Percentiles rank a stretch among this genome's conserved stretches.
These are phyloP conservation scores for Torulaspora quercuum DNA, from an alignment of 805 yeast species.

Conservation along the genomic window DNA sequence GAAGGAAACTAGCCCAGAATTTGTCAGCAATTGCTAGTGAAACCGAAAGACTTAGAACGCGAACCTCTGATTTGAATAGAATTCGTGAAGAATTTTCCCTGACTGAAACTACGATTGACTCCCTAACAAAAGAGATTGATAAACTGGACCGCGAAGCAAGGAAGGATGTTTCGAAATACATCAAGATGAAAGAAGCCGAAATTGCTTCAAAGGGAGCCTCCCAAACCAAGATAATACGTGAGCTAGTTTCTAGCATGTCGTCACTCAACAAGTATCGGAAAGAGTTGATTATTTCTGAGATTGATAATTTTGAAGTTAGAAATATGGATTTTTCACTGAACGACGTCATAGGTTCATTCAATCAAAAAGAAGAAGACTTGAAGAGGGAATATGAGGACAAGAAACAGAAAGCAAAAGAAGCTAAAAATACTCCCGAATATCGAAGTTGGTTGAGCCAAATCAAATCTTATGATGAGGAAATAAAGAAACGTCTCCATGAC, in stretches of 20 bases:
- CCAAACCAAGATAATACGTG: constrained; percentile 27
- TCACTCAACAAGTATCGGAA: constrained; percentile 30
- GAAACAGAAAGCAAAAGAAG: constrained; percentile 30
- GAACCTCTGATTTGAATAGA: constrained; percentile 19
- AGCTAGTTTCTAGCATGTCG: constrained; percentile 22
- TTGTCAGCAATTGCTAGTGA: constrained; percentile 10
- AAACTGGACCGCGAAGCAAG: constrained; percentile 39
- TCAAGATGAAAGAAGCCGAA: constrained; percentile 35
- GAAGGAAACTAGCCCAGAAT: constrained; percentile 13
- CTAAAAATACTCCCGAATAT: constrained; percentile 29
- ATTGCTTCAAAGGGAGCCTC: constrained; percentile 22
- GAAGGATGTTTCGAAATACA: constrained; percentile 43
- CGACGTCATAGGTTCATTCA: constrained; percentile 32
- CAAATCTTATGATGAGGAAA: constrained; percentile 39
- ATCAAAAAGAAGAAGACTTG: constrained; percentile 30
- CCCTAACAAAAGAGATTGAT: constrained; percentile 34
- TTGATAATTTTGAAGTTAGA: constrained; percentile 39
- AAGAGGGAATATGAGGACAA: constrained; percentile 29
- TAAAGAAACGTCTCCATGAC: constrained; percentile 39
- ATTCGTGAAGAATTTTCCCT: constrained; percentile 23
- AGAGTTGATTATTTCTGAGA: constrained; percentile 28
- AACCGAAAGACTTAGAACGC: constrained; percentile 19
- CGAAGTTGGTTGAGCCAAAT: constrained; percentile 32
- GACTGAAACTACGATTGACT: constrained; percentile 28
- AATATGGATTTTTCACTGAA: constrained; percentile 39